Evolutionary conservation across 2,329 filamentous ascomycete species (phyloP).

Genomic region (Cladosporium sp.): DNA sequence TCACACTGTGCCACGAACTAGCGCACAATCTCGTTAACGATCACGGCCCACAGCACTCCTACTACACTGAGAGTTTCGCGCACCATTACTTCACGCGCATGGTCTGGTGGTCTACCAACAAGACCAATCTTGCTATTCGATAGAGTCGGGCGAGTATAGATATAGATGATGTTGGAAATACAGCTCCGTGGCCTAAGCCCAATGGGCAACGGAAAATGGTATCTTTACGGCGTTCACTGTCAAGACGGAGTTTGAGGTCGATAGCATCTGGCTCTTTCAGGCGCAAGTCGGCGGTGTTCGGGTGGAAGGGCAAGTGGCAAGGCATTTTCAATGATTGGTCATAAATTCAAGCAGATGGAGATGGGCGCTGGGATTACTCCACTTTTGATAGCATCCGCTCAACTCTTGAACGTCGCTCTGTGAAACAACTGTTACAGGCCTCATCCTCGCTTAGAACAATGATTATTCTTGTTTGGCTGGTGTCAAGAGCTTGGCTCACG

Average conservation of each 20-base stretch:
- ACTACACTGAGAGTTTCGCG: slow-evolving; percentile 78
- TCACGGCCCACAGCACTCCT: slow-evolving; percentile 77
- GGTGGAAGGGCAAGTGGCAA: slow-evolving; percentile 2
- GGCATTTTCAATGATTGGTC: not conserved
- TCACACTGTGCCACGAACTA: slow-evolving; percentile 91
- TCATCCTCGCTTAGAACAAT: too few species aligned
- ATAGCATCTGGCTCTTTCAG: not conserved
- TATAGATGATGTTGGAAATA: not conserved
- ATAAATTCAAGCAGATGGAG: not conserved
- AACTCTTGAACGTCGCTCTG: too few species aligned
- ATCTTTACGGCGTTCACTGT: not conserved
- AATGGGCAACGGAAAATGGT: not conserved
- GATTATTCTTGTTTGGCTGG: too few species aligned
- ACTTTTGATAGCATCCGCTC: not conserved
- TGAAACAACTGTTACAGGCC: too few species aligned
- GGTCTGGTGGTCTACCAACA: slow-evolving; percentile 38
- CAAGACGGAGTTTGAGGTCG: not conserved
- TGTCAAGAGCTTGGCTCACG: too few species aligned
- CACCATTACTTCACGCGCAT: slow-evolving; percentile 72
- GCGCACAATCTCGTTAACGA: slow-evolving; percentile 83
- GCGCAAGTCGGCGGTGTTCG: not conserved
- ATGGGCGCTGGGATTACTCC: not conserved
- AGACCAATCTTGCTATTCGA: not conserved
- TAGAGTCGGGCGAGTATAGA: not conserved
- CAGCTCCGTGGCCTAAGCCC: not conserved